These are phyloP conservation scores for Rostrohypoxylon terebratum DNA, from an alignment of 495 filamentous ascomycete species.

Conservation along the genomic window DNA sequence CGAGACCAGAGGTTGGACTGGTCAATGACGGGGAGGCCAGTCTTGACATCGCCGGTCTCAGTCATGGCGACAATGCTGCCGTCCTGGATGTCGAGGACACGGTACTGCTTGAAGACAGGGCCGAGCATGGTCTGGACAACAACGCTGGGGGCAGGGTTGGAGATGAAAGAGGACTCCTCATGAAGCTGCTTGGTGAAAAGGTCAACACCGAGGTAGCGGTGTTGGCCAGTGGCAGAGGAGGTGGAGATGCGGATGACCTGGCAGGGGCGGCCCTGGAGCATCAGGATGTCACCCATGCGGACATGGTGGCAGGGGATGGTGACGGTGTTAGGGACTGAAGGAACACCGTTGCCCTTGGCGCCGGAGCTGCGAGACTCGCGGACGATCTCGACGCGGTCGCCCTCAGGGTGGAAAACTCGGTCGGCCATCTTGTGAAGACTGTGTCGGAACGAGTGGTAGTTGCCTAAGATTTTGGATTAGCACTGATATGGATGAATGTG, in stretches of 20 bases:
- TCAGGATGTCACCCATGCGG: slow-evolving; percentile 97
- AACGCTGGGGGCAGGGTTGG: slow-evolving; percentile 94
- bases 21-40: slow-evolving; percentile 89
- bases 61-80: slow-evolving; percentile 69
- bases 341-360: slow-evolving; percentile 49
- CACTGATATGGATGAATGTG: neutral
- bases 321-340: slow-evolving; percentile 80
- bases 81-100: slow-evolving; percentile 96
- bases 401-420: slow-evolving; percentile 77
- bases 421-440: slow-evolving; percentile 87
- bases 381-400: slow-evolving; percentile 69
- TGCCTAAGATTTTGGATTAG: slow-evolving; percentile 63
- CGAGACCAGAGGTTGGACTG: slow-evolving; percentile 88
- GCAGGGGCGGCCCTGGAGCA: slow-evolving; percentile 98
- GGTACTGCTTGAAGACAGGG: slow-evolving; percentile 99
- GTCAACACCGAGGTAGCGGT: slow-evolving; percentile 99
- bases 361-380: slow-evolving; percentile 49
- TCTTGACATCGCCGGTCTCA: slow-evolving; percentile 92
- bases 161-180: slow-evolving; percentile 98
- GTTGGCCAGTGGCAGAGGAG: slow-evolving; percentile 97
- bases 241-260: slow-evolving; percentile 99
- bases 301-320: slow-evolving; percentile 99
- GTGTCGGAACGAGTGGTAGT: slow-evolving; percentile 93
- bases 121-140: slow-evolving; percentile 99
- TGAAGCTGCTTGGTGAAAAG: slow-evolving; percentile 98